Conservation (phyloP, 192 early-diverging fungal genomes). For the Glomus cerebriforme region DNA sequence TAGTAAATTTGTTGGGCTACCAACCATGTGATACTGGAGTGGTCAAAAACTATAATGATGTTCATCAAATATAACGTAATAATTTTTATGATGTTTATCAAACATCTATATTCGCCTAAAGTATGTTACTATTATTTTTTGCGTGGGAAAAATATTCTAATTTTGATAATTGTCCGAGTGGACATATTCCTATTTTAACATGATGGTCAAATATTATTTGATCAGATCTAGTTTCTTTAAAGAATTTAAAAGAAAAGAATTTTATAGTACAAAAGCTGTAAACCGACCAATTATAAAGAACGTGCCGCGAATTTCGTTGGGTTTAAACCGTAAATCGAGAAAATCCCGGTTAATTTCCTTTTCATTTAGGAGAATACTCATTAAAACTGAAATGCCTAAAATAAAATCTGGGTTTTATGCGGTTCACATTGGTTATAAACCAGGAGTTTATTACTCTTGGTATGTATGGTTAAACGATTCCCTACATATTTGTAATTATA, state of each 20-base stretch:
- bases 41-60: too few species aligned
- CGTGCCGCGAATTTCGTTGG: not conserved
- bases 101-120: too few species aligned
- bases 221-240: not conserved
- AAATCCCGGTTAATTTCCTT: not conserved
- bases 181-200: too few species aligned
- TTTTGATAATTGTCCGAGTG: too few species aligned
- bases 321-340: not conserved
- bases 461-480: not conserved
- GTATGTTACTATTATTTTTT: too few species aligned
- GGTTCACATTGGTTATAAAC: conserved; percentile 1
- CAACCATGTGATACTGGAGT: too few species aligned
- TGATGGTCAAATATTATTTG: not conserved
- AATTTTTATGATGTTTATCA: too few species aligned
- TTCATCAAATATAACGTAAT: too few species aligned
- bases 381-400: conserved; percentile 14
- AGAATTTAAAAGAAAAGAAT: not conserved
- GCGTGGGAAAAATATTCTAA: too few species aligned
- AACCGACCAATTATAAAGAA: not conserved
- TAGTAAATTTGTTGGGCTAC: too few species aligned
- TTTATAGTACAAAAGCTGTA: not conserved
- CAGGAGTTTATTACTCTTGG: conserved; percentile 18
- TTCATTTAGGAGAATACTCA: not conserved
- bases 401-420: conserved; percentile 6
- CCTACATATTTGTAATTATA: not conserved